Percentiles rank a stretch among this genome's conserved stretches.
phyloP scores from a whole-genome alignment of 805 yeast genomes.

The Ogataea pini region DNA sequence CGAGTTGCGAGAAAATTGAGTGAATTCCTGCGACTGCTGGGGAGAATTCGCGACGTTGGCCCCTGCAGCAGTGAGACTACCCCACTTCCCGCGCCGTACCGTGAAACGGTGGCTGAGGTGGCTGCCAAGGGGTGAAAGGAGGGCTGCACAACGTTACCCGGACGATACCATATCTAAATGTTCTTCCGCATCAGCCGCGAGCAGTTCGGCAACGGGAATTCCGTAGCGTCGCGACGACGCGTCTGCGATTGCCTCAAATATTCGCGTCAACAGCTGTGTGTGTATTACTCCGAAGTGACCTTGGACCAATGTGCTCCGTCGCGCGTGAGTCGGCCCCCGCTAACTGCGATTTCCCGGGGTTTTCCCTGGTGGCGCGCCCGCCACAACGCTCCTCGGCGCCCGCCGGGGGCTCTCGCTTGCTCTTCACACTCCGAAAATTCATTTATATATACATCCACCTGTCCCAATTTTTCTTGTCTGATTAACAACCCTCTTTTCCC shows the following conservation, averaged over 20 bases:
- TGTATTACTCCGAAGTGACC: constrained; percentile 1
- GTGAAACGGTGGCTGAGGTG: neutral
- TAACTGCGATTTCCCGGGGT: neutral
- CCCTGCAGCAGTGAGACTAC: neutral
- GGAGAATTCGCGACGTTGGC: constrained; percentile 1
- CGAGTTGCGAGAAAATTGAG: neutral
- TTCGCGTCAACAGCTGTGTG: too few species aligned
- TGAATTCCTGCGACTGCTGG: neutral
- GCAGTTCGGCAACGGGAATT: neutral
- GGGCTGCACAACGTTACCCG: constrained; percentile 6
- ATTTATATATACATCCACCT: neutral
- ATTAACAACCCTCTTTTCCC: too few species aligned
- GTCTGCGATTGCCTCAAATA: too few species aligned
- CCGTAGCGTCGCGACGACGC: constrained; percentile 6
- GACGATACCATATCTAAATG: neutral
- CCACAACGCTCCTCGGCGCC: neutral
- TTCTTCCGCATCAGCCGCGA: constrained; percentile 5
- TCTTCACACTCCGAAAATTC: too few species aligned
- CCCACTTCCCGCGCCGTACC: constrained; percentile 3
- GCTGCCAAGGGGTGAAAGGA: neutral
- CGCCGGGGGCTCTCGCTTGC: neutral
- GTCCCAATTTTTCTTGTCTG: neutral
- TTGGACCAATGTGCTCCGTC: constrained; percentile 8
- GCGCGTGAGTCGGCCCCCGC: constrained; percentile 2
- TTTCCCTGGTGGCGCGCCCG: neutral